Evolutionary conservation across 495 filamentous ascomycete species (phyloP).

Genomic region (Clavariopsis aquatica): DNA sequence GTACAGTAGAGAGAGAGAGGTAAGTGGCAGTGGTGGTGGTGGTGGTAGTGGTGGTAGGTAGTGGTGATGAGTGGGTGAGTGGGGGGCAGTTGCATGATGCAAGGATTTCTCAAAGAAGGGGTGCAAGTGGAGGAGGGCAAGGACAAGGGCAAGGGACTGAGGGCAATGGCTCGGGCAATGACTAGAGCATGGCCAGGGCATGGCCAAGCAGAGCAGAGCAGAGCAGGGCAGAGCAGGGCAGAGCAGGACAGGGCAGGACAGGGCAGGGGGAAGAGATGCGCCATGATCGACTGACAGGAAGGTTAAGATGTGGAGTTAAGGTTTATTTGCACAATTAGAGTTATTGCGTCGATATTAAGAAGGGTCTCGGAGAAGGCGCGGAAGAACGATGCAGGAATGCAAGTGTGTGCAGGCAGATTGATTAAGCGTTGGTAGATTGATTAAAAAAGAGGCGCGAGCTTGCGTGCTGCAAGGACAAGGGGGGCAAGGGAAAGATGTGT

Average conservation of each 20-base stretch:
- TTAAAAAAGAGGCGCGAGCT: neutral
- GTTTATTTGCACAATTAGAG: constrained; percentile 28
- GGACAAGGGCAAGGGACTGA: too few relatives aligned
- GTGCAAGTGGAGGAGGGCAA: neutral
- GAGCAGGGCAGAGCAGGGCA: too few relatives aligned
- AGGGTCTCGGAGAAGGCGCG: neutral
- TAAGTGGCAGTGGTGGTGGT: too few relatives aligned
- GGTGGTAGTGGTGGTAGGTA: too few relatives aligned
- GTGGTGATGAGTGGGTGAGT: neutral
- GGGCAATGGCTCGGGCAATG: too few relatives aligned
- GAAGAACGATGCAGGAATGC: neutral
- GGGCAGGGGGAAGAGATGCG: neutral
- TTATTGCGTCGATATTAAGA: constrained; percentile 10
- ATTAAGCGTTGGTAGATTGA: constrained; percentile 18
- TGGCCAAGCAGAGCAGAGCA: too few relatives aligned
- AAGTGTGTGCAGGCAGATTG: constrained; percentile 15
- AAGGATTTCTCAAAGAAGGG: neutral
- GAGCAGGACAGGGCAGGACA: neutral
- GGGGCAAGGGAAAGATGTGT: neutral
- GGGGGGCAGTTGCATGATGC: neutral
- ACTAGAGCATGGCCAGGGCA: too few relatives aligned
- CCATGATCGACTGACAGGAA: neutral
- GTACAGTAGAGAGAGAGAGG: too few relatives aligned
- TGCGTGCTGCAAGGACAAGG: neutral
- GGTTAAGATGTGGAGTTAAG: constrained; percentile 19